Evolutionary conservation across 768 basidiomycete genomes (phyloP).

Genomic region (Podaxis sp.): DNA sequence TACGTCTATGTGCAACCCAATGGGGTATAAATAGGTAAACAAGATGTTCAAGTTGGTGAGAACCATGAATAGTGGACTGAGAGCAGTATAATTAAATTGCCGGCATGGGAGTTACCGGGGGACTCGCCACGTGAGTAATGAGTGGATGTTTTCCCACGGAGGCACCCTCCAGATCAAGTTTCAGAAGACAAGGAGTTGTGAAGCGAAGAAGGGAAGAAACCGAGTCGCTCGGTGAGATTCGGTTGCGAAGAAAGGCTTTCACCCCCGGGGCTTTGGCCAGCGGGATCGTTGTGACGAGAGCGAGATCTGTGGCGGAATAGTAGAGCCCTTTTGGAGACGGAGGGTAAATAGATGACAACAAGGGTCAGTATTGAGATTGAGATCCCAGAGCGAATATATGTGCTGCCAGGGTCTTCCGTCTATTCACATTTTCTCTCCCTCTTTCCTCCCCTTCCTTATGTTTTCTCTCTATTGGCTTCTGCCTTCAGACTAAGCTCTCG

Average conservation of each 20-base stretch:
- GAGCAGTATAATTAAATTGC: conserved; percentile 1
- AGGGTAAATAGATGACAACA: conserved; percentile 20
- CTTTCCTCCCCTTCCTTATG: background rate
- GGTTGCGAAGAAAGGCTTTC: background rate
- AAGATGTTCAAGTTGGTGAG: background rate
- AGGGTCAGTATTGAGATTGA: background rate
- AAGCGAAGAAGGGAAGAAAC: background rate
- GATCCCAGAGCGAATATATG: conserved; percentile 6
- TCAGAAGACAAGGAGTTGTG: background rate
- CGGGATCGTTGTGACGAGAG: background rate
- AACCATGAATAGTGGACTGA: background rate
- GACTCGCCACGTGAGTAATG: conserved; percentile 4
- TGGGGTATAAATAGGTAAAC: background rate
- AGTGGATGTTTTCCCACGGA: background rate
- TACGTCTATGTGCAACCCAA: background rate
- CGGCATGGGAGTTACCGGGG: conserved; percentile 6
- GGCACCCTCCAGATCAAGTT: background rate
- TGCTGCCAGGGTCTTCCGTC: conserved; percentile 2
- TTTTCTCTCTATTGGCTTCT: background rate
- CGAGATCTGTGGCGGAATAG: background rate
- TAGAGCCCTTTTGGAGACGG: conserved; percentile 12
- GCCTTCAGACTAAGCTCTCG: background rate
- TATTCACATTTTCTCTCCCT: background rate
- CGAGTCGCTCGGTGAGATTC: background rate
- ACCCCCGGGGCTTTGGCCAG: background rate